A percentile compares a stretch with the other conserved stretches of the same genome.
phyloP scores from a whole-genome alignment of 2,329 filamentous ascomycete species.

The Lecanoromycetidae sp. region DNA sequence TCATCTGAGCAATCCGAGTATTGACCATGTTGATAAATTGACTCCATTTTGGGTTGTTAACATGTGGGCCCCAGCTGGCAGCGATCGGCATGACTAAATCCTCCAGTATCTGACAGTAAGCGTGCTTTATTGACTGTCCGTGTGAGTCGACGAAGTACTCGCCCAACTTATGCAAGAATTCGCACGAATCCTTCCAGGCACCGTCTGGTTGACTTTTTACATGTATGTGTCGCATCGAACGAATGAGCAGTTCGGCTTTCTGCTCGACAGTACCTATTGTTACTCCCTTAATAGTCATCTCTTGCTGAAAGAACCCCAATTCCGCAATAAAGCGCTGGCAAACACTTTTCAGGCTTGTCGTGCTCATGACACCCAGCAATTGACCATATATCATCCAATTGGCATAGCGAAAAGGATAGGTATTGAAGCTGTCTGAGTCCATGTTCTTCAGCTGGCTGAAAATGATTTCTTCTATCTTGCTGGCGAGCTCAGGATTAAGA shows the following conservation, averaged over 20 bases:
- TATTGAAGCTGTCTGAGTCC: constrained; percentile 63
- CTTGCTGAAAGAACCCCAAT: constrained; percentile 64
- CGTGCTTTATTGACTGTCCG: constrained; percentile 79
- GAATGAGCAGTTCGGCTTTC: constrained; percentile 73
- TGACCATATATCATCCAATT: constrained; percentile 95
- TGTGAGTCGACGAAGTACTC: constrained; percentile 75
- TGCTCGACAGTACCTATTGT: constrained; percentile 56
- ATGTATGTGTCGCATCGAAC: constrained; percentile 81
- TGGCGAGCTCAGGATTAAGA: constrained; percentile 83
- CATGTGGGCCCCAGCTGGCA: constrained; percentile 62
- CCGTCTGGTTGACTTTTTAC: constrained; percentile 62
- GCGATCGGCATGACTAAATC: constrained; percentile 78
- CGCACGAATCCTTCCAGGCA: constrained; percentile 74
- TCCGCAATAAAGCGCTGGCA: constrained; percentile 71
- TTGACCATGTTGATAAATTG: constrained; percentile 70
- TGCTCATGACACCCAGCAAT: constrained; percentile 90
- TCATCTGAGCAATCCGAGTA: constrained; percentile 68
- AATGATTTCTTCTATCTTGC: constrained; percentile 87
- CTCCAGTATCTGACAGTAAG: constrained; percentile 86
- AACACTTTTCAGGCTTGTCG: constrained; percentile 76
- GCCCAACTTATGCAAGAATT: constrained; percentile 72
- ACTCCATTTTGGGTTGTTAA: constrained; percentile 73
- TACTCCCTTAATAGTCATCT: constrained; percentile 55
- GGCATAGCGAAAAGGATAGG: constrained; percentile 69
- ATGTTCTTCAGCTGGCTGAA: constrained; percentile 88